Percentiles rank a stretch among this genome's conserved stretches.
phyloP scores from a whole-genome alignment of 176 grass and related monocot genomes.

The Oryza meyeriana region DNA sequence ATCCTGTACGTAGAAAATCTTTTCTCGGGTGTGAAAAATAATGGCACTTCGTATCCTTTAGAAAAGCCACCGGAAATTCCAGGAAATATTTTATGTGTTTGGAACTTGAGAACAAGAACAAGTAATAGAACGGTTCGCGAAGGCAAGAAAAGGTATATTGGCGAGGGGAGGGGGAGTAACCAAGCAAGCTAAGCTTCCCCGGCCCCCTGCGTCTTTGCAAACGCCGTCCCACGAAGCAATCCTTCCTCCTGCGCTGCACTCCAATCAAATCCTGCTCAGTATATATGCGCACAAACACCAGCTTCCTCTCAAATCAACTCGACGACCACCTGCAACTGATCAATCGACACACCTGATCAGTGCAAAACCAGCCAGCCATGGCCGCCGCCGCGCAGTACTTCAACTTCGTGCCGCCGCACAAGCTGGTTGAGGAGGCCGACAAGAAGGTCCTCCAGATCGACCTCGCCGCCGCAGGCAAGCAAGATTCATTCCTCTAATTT shows the following conservation, averaged over 20 bases:
- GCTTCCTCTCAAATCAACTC: not conserved
- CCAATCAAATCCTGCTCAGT: not conserved
- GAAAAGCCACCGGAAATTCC: not conserved
- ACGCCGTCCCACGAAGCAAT: conserved; percentile 21
- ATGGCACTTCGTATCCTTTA: too few species aligned
- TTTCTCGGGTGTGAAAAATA: too few species aligned
- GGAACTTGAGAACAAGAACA: not conserved
- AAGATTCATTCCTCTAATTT: not conserved
- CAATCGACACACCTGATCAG: not conserved
- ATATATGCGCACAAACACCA: not conserved
- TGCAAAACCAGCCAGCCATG: not conserved
- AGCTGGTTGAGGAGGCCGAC: not conserved
- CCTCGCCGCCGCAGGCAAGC: conserved; percentile 16
- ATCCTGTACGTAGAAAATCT: too few species aligned
- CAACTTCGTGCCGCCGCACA: conserved; percentile 30
- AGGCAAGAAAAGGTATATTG: conserved; percentile 30
- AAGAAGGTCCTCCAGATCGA: conserved; percentile 26
- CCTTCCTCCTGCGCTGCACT: conserved; percentile 20
- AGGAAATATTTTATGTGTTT: not conserved
- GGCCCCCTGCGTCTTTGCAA: not conserved
- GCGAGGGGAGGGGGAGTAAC: not conserved
- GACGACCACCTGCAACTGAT: not conserved
- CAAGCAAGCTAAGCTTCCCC: not conserved
- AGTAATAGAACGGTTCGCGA: not conserved
- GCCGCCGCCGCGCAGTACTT: not conserved